A percentile compares a stretch with the other conserved stretches of the same genome.
Conservation (phyloP, 768 basidiomycete species). For the Suillus discolor region DNA sequence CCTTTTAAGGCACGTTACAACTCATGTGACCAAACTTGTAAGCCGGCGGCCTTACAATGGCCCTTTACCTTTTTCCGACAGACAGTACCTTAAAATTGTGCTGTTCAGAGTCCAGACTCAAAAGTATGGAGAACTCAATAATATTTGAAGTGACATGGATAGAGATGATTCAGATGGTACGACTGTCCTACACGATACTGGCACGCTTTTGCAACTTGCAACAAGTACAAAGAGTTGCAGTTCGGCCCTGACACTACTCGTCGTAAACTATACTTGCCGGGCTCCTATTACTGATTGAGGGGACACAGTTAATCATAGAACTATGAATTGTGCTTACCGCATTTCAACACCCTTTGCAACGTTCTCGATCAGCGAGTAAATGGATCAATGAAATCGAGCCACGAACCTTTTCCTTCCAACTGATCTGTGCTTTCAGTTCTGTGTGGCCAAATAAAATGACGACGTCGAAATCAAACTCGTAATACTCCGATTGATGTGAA, state of each 20-base stretch:
- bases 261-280: slow-evolving; percentile 6
- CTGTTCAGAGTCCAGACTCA: background rate
- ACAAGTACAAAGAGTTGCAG: background rate
- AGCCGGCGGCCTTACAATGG: background rate
- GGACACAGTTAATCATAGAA: too few relatives aligned
- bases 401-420: slow-evolving; percentile 40
- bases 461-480: slow-evolving; percentile 30
- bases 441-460: slow-evolving; percentile 40
- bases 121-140: background rate
- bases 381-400: background rate
- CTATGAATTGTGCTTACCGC: slow-evolving; percentile 20
- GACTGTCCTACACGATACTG: background rate
- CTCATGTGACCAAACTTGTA: background rate
- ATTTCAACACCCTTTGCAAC: slow-evolving; percentile 33
- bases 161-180: background rate
- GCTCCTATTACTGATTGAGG: background rate
- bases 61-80: too few relatives aligned
- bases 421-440: slow-evolving; percentile 42
- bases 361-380: background rate
- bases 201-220: background rate
- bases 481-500: slow-evolving; percentile 17
- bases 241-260: background rate
- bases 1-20: background rate
- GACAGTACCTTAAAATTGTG: too few relatives aligned
- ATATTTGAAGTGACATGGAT: background rate